phyloP scores from a whole-genome alignment of 768 basidiomycete genomes.

The Termitomyces heimii region DNA sequence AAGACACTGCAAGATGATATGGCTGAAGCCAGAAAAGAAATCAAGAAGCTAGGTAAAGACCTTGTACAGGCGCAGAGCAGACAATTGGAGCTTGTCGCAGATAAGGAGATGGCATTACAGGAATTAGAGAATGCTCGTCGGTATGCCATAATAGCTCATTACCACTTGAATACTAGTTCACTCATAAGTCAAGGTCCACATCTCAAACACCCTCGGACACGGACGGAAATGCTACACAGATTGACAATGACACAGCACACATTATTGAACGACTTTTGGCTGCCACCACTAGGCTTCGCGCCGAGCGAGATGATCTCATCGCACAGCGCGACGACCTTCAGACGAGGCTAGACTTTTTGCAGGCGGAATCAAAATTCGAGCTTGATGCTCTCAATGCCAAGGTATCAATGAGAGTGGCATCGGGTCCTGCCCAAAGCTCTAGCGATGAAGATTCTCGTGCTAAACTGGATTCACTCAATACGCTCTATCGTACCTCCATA shows the following conservation, averaged over 20 bases:
- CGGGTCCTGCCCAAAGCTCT: conserved; percentile 16
- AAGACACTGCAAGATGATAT: conserved; percentile 34
- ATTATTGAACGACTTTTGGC: conserved; percentile 52
- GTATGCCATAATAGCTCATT: neutral
- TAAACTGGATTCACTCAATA: conserved; percentile 24
- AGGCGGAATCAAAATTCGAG: conserved; percentile 60
- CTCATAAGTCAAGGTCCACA: neutral
- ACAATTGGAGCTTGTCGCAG: conserved; percentile 39
- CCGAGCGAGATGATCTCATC: conserved; percentile 53
- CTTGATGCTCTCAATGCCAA: conserved; percentile 53
- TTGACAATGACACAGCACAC: conserved; percentile 26
- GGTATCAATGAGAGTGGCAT: conserved; percentile 24
- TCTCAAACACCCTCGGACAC: neutral
- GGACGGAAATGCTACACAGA: neutral
- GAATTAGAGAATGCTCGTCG: conserved; percentile 31
- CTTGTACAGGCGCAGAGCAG: conserved; percentile 34
- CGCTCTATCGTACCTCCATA: conserved; percentile 15
- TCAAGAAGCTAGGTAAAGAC: conserved; percentile 33
- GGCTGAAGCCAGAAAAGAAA: conserved; percentile 33
- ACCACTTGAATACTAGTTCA: neutral
- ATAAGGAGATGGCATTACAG: conserved; percentile 46
- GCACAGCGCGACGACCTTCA: conserved; percentile 57
- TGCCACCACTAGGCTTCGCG: conserved; percentile 62
- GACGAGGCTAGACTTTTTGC: conserved; percentile 61
- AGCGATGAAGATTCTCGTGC: conserved; percentile 19